These are phyloP conservation scores for Auxenochlorella pyrenoidosa DNA, from an alignment of 139 green algal genomes.

Conservation along the genomic window DNA sequence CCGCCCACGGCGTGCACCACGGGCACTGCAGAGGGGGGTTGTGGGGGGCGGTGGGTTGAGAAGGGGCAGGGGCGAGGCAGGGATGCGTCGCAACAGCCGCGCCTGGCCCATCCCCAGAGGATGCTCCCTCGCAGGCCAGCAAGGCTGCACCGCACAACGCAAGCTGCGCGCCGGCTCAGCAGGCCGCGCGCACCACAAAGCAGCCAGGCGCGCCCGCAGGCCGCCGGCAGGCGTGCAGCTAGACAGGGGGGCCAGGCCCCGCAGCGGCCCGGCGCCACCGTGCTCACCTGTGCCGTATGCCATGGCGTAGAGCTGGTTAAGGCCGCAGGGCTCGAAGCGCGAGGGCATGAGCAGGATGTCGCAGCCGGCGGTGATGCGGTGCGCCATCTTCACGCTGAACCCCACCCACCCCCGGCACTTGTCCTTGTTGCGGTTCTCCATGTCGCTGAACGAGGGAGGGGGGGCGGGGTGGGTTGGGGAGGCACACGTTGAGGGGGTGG, in stretches of 20 bases:
- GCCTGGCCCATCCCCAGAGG: no score
- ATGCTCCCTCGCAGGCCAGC: no score
- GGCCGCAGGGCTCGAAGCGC: conserved; percentile 77
- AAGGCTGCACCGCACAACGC: no score
- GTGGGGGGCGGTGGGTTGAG: background rate
- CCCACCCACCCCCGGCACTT: conserved; percentile 92
- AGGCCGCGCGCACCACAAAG: no score
- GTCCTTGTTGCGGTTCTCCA: conserved; percentile 60
- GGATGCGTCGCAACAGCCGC: no score
- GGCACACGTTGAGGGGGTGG: no score
- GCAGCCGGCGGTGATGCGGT: conserved; percentile 87
- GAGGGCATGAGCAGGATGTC: conserved; percentile 86
- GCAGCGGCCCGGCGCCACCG: no score
- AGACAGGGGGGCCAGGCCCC: no score
- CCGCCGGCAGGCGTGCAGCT: no score
- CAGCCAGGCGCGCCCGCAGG: no score
- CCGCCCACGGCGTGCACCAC: conserved; percentile 78
- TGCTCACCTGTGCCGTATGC: conserved; percentile 85
- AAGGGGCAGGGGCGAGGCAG: no score
- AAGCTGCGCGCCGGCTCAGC: no score
- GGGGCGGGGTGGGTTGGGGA: background rate
- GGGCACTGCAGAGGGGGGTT: conserved; percentile 64
- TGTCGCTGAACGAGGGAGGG: conserved; percentile 43
- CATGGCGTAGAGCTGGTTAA: conserved; percentile 96
- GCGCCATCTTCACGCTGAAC: conserved; percentile 90